phyloP scores from a whole-genome alignment of 257 asterid genomes.

The Sherardia arvensis region DNA sequence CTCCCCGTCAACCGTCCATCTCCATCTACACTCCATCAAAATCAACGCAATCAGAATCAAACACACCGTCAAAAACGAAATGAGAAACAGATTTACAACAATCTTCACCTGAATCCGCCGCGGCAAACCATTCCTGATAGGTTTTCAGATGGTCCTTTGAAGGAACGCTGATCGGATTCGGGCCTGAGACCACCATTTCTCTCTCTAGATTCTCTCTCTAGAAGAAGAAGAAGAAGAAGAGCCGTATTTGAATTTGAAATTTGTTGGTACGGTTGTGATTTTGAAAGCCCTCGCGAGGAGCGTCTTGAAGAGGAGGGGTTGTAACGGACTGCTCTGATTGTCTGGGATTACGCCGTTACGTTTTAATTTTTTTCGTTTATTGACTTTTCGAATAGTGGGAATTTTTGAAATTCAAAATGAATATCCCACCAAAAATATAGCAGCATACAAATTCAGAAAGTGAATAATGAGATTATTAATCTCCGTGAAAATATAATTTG shows the following conservation, averaged over 20 bases:
- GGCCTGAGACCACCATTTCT: conserved; percentile 20
- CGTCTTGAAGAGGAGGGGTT: conserved; percentile 6
- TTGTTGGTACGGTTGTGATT: conserved; percentile 2
- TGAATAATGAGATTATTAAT: too few species aligned
- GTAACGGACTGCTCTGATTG: neutral
- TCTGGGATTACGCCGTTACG: neutral
- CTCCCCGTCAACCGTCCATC: conserved; percentile 81
- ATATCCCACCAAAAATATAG: too few species aligned
- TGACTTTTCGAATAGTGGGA: too few species aligned
- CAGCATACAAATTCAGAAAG: too few species aligned
- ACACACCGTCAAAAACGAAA: neutral
- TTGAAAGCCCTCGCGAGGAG: conserved; percentile 37
- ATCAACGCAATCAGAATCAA: neutral
- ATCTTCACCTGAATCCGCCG: conserved; percentile 70
- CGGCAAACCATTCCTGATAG: conserved; percentile 65
- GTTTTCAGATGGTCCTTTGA: conserved; percentile 48
- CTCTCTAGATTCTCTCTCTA: neutral
- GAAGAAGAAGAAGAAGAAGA: too few species aligned
- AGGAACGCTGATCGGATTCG: conserved; percentile 11
- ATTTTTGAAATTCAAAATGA: too few species aligned
- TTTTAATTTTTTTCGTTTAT: too few species aligned
- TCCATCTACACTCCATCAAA: conserved; percentile 38
- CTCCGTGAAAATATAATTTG: too few species aligned
- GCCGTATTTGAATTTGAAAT: neutral
- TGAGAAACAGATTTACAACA: neutral